Base-by-base conservation (phyloP, 371 early-diverging fungal species). In the Mucor piriformis region DNA sequence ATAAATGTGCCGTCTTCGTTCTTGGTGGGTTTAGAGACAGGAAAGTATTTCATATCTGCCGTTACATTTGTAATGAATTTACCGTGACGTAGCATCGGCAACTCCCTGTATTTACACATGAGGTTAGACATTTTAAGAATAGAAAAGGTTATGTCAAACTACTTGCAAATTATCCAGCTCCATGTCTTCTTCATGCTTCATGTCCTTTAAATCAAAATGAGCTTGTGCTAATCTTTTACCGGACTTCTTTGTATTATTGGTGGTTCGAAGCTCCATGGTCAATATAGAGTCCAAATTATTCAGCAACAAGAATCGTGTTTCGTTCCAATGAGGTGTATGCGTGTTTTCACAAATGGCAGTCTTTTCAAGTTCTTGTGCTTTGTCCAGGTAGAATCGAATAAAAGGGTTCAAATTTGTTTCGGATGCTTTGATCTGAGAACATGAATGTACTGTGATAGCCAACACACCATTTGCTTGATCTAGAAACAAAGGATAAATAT, bases 341-440 rank as follows among this genome's bases (percentile, higher is more conserved):
- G 87, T 88, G 55, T 89, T 80, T 29, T 83, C 73, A 25, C 67
- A 66, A 8, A 81, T 74, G 3, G 76, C 82, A 8, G 90, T 88
- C 12, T 82, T 76, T n/a, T 79, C 84, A 6, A 91, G 74, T 51
- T 88, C 91, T 13, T 85, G 85, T 15, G 86, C 83, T 59, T 88
- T 87, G 35, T 89, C 85, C 12, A 94, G 70, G 27, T 78, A 83
- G 57, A 95, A 81, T 10, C 79, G 79, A 24, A 90, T 77, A 58
- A 90, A 95, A 0, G 96, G 95, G 66, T 96, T 94, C 8, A 88
- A 80, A 37, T 76, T 84, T 33, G 91, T 59, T 4, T 94, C 94
- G 29, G 79, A 75, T 66, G 92, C 89, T 62, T 86, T 87, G 50
- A 96, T 79, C 3, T 83, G 80, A 51, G 86, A 83, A 25, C 91